These are phyloP conservation scores for Plasmodium gonderi DNA, from an alignment of 169 alveolate species.

Conservation along the genomic window DNA sequence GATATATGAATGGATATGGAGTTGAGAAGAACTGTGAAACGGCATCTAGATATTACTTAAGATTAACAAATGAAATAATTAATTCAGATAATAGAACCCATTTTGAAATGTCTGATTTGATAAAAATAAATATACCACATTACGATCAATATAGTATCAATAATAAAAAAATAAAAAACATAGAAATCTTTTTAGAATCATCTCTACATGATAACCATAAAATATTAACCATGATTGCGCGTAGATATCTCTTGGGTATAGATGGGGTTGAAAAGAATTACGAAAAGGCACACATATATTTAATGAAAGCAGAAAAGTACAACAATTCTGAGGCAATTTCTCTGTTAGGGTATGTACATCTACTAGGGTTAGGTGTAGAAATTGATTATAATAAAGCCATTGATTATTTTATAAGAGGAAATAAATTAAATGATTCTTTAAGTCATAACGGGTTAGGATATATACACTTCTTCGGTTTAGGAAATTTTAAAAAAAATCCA, in stretches of 20 bases:
- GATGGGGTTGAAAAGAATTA: constrained; percentile 59
- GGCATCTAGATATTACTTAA: constrained; percentile 38
- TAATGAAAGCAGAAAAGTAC: constrained; percentile 30
- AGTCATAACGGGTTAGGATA: constrained; percentile 71
- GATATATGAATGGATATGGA: constrained; percentile 66
- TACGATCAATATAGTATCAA: constrained; percentile 49
- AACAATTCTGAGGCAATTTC: constrained; percentile 64
- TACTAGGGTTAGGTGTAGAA: constrained; percentile 61
- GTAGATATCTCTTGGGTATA: constrained; percentile 36
- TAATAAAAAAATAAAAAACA: constrained; percentile 54
- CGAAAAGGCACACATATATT: constrained; percentile 31
- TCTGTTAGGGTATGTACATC: constrained; percentile 40
- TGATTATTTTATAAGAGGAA: constrained; percentile 55
- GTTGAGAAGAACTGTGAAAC: constrained; percentile 60
- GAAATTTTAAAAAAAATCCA: constrained; percentile 24
- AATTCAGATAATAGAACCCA: constrained; percentile 45
- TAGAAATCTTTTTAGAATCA: constrained; percentile 58
- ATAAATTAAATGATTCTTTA: constrained; percentile 59
- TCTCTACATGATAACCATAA: constrained; percentile 65
- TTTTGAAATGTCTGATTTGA: constrained; percentile 41
- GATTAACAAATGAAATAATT: constrained; percentile 33
- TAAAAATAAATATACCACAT: constrained; percentile 34
- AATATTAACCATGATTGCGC: constrained; percentile 61
- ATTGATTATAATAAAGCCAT: constrained; percentile 27
- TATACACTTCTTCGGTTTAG: constrained; percentile 69